These are phyloP conservation scores for Leptodontidium sp. DNA, from an alignment of 2,329 filamentous ascomycete genomes.

Conservation along the genomic window DNA sequence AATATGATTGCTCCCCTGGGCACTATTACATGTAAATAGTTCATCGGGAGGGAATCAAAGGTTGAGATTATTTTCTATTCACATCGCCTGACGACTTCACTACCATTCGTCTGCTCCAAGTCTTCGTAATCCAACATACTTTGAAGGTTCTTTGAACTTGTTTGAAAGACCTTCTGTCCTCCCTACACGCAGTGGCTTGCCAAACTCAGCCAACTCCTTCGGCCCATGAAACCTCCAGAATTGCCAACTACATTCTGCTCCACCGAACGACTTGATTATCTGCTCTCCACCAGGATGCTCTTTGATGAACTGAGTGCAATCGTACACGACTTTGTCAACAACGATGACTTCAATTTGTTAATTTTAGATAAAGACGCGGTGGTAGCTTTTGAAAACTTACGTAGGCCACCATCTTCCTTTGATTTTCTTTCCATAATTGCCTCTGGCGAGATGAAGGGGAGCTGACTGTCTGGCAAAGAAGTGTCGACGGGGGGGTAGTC, in stretches of 20 bases:
- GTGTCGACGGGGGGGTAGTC: neutral
- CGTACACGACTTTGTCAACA: constrained; percentile 21
- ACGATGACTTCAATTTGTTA: constrained; percentile 17
- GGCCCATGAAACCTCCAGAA: constrained; percentile 28
- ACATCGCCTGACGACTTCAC: neutral
- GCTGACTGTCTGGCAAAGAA: constrained; percentile 4
- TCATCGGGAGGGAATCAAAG: neutral
- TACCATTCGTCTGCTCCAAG: constrained; percentile 24
- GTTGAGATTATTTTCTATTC: neutral
- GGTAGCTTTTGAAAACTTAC: neutral
- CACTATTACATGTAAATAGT: too few relatives aligned
- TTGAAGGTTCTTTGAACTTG: constrained; percentile 19
- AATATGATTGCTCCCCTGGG: too few relatives aligned
- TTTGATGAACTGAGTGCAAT: constrained; percentile 21
- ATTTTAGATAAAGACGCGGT: neutral
- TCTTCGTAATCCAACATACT: constrained; percentile 23
- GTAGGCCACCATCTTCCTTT: constrained; percentile 9
- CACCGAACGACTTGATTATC: constrained; percentile 25
- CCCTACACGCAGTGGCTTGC: constrained; percentile 23
- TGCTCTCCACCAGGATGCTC: constrained; percentile 27
- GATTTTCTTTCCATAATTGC: neutral
- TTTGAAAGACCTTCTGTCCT: constrained; percentile 24
- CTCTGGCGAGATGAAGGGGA: constrained; percentile 19
- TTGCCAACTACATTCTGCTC: constrained; percentile 27
- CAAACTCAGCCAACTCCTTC: constrained; percentile 25